Evolutionary conservation across 2,329 filamentous ascomycete species (phyloP), one percentile per base, ranked within the genome.

Genomic region (Exophiala spinifera): DNA sequence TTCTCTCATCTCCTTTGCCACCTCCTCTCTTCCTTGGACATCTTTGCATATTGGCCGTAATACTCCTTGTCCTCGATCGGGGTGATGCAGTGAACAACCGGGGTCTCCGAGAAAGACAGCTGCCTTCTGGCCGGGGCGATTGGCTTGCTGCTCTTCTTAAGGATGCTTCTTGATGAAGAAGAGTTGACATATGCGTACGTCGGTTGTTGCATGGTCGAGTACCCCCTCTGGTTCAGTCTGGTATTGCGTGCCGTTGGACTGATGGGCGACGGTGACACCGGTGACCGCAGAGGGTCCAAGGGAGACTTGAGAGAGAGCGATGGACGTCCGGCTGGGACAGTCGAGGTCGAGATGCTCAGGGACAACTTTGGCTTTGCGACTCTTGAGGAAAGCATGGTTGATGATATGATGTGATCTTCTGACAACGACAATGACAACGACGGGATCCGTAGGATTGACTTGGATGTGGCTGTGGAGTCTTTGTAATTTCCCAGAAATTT

Each of bases 41-140:
- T 68, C 65, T 75, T 76, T 37, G 63, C 68, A 58, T 76, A 72
- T n/a, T 64, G 68, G 44, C 75, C 75, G 47, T 78, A 77, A 58
- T 76, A 77, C 48, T 76, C 76, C 15, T 76, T 72, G 4, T 70
- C 68, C 61, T 76, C 74, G 56, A 78, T 76, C 0, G 75, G 75
- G 2, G 74, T 76, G 46, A 78, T 71, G 52, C 71, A 74, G 63
- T 76, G 68, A 20, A 78, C 70, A 19, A 69, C 72, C 3, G 75
- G 75, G 4, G 72, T 71, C 34, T 68, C 70, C 0, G 60, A 58
- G 62, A 77, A 77, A 45, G 74, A 69, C 44, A 77, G 71, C 43
- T 68, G 69, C 58, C 75, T 75, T 28, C 45, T 57, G 23, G 47
- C 53, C 52, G 53, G 49, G 43, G 2, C 65, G 53, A 49, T 45